Evolutionary conservation across 2,329 filamentous ascomycete species (phyloP).

Genomic region (Beauveria rudraprayagi): DNA sequence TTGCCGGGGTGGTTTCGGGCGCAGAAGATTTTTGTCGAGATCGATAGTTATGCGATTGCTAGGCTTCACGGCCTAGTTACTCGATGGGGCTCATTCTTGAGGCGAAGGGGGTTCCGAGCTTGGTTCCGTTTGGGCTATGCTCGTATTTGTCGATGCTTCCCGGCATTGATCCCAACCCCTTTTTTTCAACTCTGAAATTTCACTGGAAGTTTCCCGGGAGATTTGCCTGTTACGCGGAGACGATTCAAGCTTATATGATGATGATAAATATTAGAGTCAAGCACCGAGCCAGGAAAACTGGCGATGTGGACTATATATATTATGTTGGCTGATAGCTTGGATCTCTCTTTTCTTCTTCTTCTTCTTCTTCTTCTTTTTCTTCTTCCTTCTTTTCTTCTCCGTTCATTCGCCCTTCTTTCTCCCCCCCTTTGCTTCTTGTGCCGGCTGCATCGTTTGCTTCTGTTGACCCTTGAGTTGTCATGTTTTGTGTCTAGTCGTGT

Average conservation of each 20-base stretch:
- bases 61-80: slow-evolving; percentile 58
- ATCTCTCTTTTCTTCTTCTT: background rate
- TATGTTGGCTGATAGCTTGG: slow-evolving; percentile 12
- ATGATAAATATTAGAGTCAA: slow-evolving; percentile 19
- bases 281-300: slow-evolving; percentile 15
- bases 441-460: too few relatives aligned
- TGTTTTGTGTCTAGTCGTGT: too few relatives aligned
- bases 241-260: slow-evolving; percentile 16
- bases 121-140: background rate
- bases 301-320: slow-evolving; percentile 12
- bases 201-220: slow-evolving; percentile 13
- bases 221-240: slow-evolving; percentile 1
- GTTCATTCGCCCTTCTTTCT: too few relatives aligned
- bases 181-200: slow-evolving; percentile 17
- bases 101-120: slow-evolving; percentile 64
- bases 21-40: slow-evolving; percentile 75
- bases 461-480: too few relatives aligned
- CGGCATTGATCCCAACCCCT: slow-evolving; percentile 12
- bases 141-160: slow-evolving; percentile 9
- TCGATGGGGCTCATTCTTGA: slow-evolving; percentile 99
- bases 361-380: background rate
- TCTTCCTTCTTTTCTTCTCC: too few relatives aligned
- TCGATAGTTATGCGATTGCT: slow-evolving; percentile 99
- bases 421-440: too few relatives aligned
- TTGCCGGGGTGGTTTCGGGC: slow-evolving; percentile 32